Conservation (phyloP, 2,329 filamentous ascomycete species). For the Aureobasidium lini region DNA sequence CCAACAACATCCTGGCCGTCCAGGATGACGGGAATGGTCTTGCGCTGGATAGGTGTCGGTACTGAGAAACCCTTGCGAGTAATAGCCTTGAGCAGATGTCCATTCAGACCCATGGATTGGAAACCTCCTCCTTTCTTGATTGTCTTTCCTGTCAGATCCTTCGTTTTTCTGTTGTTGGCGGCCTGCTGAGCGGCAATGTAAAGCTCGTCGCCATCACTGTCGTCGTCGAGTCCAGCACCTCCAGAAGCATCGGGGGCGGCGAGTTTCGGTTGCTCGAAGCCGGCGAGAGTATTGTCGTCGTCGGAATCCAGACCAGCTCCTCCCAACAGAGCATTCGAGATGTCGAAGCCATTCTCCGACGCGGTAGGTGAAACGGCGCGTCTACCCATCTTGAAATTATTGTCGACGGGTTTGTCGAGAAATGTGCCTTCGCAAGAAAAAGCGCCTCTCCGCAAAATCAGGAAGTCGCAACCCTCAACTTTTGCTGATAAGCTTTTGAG, state of each 20-base stretch:
- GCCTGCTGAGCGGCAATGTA: conserved; percentile 87
- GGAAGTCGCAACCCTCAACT: conserved; percentile 10
- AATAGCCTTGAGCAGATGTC: conserved; percentile 81
- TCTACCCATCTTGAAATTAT: conserved; percentile 52
- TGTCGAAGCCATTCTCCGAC: conserved; percentile 89
- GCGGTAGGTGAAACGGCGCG: conserved; percentile 71
- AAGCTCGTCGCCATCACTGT: conserved; percentile 52
- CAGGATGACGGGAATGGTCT: conserved; percentile 86
- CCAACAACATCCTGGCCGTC: conserved; percentile 93
- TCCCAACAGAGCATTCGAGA: conserved; percentile 59
- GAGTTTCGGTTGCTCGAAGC: neutral
- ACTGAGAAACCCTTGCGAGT: conserved; percentile 90
- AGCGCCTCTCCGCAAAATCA: conserved; percentile 9
- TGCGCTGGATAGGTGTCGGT: conserved; percentile 94
- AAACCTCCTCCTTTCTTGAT: conserved; percentile 96
- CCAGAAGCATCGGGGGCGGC: conserved; percentile 27
- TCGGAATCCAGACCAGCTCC: conserved; percentile 55
- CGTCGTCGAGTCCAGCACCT: conserved; percentile 20
- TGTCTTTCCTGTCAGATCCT: conserved; percentile 73
- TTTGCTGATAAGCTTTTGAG: conserved; percentile 4
- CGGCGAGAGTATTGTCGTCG: conserved; percentile 25
- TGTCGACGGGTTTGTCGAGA: conserved; percentile 10
- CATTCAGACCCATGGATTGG: conserved; percentile 85
- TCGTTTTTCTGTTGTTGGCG: conserved; percentile 76
- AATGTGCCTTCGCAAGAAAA: neutral